Conservation (phyloP, 805 yeast species). For the Diddensiella caesifluorescens region DNA sequence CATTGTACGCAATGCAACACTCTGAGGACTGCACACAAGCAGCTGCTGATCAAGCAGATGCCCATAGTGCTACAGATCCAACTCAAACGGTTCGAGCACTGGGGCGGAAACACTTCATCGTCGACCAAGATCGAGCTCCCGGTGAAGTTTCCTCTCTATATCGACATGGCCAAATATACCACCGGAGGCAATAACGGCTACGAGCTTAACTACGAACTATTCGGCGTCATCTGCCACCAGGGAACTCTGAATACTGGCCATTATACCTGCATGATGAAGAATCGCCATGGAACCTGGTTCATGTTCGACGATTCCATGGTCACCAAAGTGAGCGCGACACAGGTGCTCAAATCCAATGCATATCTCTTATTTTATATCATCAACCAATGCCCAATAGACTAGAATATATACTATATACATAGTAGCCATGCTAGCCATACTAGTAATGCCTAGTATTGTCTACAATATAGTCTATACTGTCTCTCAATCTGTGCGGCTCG, state of each 20-base stretch:
- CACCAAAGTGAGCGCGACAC: constrained; percentile 54
- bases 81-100: constrained; percentile 67
- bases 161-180: constrained; percentile 63
- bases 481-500: no score
- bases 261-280: constrained; percentile 74
- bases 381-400: constrained; percentile 10
- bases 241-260: constrained; percentile 97
- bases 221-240: constrained; percentile 80
- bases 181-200: constrained; percentile 14
- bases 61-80: constrained; percentile 83
- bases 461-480: no score
- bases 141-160: constrained; percentile 63
- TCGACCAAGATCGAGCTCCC: constrained; percentile 70
- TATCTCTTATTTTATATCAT: constrained; percentile 55
- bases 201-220: constrained; percentile 55
- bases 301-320: constrained; percentile 87
- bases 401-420: no score
- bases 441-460: no score
- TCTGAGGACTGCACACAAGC: constrained; percentile 63
- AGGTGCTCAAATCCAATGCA: constrained; percentile 68
- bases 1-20: constrained; percentile 62
- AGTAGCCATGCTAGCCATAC: no score
- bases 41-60: constrained; percentile 57
- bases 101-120: constrained; percentile 33
- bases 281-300: constrained; percentile 75